Conservation (phyloP, 495 filamentous ascomycete species). For the Symbiotaphrina buchneri region DNA sequence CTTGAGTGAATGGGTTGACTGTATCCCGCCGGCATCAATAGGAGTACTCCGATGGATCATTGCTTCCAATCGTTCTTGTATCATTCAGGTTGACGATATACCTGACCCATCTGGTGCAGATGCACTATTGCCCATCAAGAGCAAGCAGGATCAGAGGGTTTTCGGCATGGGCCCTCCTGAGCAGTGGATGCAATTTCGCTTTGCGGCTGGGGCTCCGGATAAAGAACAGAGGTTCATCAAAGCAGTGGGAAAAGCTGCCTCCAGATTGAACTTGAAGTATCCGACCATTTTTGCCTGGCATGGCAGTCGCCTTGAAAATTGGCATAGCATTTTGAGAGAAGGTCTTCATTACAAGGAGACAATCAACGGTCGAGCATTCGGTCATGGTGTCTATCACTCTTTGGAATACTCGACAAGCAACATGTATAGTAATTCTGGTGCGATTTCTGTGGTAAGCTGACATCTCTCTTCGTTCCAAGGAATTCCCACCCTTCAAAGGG, state of each 20-base stretch:
- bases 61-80: constrained; percentile 73
- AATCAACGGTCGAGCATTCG: constrained; percentile 43
- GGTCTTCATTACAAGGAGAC: constrained; percentile 50
- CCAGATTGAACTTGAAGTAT: constrained; percentile 16
- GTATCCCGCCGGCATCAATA: constrained; percentile 41
- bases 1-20: constrained; percentile 35
- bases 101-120: background rate
- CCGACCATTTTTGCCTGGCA: constrained; percentile 73
- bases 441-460: too few species aligned
- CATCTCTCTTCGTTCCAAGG: too few species aligned
- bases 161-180: constrained; percentile 40
- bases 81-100: constrained; percentile 39
- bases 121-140: too few species aligned
- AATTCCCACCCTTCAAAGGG: too few species aligned
- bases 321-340: constrained; percentile 76
- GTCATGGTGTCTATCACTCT: constrained; percentile 69
- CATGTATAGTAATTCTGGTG: too few species aligned
- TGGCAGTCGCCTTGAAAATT: constrained; percentile 55
- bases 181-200: constrained; percentile 60
- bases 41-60: constrained; percentile 73
- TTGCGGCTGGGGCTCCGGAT: constrained; percentile 76
- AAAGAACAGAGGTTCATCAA: constrained; percentile 66
- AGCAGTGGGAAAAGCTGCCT: constrained; percentile 27
- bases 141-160: constrained; percentile 28
- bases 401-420: constrained; percentile 29